A percentile compares a stretch with the other conserved stretches of the same genome.
Conservation (phyloP, 352 stramenopile species). For the Phytophthora citrophthora region DNA sequence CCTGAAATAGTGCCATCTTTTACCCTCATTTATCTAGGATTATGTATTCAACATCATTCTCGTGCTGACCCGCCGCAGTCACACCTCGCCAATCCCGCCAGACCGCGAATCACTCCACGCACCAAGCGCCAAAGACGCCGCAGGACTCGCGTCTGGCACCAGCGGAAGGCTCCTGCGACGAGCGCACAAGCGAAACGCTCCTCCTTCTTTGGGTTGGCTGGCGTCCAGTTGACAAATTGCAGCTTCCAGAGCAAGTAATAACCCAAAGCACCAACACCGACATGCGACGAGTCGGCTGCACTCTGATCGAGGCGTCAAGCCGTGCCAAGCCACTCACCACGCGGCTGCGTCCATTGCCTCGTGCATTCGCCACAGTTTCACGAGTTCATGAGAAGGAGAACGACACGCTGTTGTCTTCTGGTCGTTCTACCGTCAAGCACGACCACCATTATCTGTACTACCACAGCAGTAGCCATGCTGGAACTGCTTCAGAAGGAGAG, state of each 20-base stretch:
- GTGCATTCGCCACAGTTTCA: conserved; percentile 7
- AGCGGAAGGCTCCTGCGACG: conserved; percentile 9
- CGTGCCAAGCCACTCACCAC: neutral
- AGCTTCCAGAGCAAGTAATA: conserved; percentile 1
- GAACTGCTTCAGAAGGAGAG: conserved; percentile 5
- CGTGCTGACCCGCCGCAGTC: conserved; percentile 9
- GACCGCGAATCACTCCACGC: no score
- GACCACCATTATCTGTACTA: conserved; percentile 28
- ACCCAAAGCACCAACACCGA: neutral
- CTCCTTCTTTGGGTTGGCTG: conserved; percentile 4
- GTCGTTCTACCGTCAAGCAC: conserved; percentile 2
- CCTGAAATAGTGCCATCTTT: conserved; percentile 5
- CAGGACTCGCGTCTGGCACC: conserved; percentile 7
- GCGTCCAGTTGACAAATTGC: conserved; percentile 23
- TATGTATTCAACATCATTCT: neutral
- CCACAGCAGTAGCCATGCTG: conserved; percentile 33
- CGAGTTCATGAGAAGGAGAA: conserved; percentile 16
- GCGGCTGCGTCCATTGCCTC: conserved; percentile 8
- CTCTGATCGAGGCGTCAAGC: conserved; percentile 15
- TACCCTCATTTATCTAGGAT: neutral
- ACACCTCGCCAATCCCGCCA: neutral
- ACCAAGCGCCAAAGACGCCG: conserved; percentile 18
- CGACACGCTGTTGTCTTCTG: conserved; percentile 13
- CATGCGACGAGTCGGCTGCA: conserved; percentile 34
- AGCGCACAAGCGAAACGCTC: conserved; percentile 17